Conservation (phyloP, 768 basidiomycete species). For the Flagelloscypha sp. region DNA sequence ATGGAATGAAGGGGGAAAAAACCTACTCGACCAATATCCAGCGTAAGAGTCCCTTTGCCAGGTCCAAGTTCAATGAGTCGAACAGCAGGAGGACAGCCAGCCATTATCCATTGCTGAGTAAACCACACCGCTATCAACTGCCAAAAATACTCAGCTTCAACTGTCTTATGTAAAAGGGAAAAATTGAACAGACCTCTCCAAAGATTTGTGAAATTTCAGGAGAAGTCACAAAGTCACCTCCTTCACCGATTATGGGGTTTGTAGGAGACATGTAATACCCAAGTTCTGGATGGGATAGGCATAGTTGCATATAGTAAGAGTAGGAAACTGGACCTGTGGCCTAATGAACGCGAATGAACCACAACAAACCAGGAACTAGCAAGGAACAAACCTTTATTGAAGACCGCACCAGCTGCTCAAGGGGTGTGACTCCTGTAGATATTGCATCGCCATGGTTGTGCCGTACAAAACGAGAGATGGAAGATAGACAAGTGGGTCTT, state of each 20-base stretch:
- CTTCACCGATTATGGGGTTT: constrained; percentile 72
- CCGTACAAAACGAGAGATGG: too few relatives aligned
- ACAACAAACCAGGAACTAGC: too few relatives aligned
- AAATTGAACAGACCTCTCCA: constrained; percentile 69
- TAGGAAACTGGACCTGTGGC: constrained; percentile 84
- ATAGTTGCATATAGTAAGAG: constrained; percentile 86
- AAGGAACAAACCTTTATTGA: too few relatives aligned
- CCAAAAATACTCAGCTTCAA: constrained; percentile 31
- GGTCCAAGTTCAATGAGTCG: constrained; percentile 90
- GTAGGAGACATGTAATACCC: constrained; percentile 85
- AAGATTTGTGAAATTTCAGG: constrained; percentile 96
- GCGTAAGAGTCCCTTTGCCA: constrained; percentile 86
- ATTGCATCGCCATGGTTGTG: too few relatives aligned
- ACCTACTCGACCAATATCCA: constrained; percentile 77
- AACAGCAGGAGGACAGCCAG: constrained; percentile 39
- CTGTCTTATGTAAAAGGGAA: constrained; percentile 5
- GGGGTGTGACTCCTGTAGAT: too few relatives aligned
- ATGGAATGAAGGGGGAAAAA: neutral
- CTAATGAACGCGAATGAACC: too few relatives aligned
- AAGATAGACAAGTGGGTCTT: too few relatives aligned
- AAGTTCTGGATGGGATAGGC: constrained; percentile 79
- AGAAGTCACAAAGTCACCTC: constrained; percentile 92
- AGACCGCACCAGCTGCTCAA: too few relatives aligned
- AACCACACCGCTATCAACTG: constrained; percentile 88
- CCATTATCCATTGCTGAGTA: constrained; percentile 60